These are phyloP conservation scores for Meyerozyma guilliermondii DNA, from an alignment of 1,139 yeast species.

Conservation along the genomic window DNA sequence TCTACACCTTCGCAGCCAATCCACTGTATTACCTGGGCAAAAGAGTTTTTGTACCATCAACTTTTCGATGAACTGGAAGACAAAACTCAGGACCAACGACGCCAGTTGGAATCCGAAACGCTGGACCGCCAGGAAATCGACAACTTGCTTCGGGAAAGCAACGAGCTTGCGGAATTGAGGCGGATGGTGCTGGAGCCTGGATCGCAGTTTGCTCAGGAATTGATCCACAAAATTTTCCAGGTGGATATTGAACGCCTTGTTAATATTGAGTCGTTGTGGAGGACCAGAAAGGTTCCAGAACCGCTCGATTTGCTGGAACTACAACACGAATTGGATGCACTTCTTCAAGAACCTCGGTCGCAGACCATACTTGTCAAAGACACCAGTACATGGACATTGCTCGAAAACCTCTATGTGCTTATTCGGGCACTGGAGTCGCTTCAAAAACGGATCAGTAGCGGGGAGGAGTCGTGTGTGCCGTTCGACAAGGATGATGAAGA, in stretches of 20 bases:
- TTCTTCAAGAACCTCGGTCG: conserved; percentile 9
- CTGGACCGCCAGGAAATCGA: conserved; percentile 64
- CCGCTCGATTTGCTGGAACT: conserved; percentile 43
- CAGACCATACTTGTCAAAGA: conserved; percentile 38
- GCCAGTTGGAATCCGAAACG: conserved; percentile 45
- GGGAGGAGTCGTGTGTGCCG: conserved; percentile 43
- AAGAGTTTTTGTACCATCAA: conserved; percentile 79
- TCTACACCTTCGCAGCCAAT: conserved; percentile 96
- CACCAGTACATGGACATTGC: conserved; percentile 58
- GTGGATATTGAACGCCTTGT: conserved; percentile 73
- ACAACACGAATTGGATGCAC: conserved; percentile 11
- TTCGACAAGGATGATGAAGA: conserved; percentile 96
- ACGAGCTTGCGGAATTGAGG: conserved; percentile 67
- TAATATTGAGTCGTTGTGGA: conserved; percentile 75
- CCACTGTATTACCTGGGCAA: conserved; percentile 98
- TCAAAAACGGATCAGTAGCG: conserved; percentile 40
- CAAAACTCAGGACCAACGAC: conserved; percentile 16
- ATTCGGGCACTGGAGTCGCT: conserved; percentile 44
- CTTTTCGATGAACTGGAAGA: conserved; percentile 60
- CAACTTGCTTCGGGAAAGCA: conserved; percentile 65
- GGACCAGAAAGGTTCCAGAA: conserved; percentile 58
- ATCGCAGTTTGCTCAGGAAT: conserved; percentile 27
- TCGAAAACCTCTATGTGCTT: conserved; percentile 63
- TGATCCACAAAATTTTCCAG: conserved; percentile 54
- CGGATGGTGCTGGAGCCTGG: conserved; percentile 27